Evolutionary conservation across 352 stramenopile genomes (phyloP), one percentile per base, ranked within the genome.

Genomic region (Phytophthora megakarya): DNA sequence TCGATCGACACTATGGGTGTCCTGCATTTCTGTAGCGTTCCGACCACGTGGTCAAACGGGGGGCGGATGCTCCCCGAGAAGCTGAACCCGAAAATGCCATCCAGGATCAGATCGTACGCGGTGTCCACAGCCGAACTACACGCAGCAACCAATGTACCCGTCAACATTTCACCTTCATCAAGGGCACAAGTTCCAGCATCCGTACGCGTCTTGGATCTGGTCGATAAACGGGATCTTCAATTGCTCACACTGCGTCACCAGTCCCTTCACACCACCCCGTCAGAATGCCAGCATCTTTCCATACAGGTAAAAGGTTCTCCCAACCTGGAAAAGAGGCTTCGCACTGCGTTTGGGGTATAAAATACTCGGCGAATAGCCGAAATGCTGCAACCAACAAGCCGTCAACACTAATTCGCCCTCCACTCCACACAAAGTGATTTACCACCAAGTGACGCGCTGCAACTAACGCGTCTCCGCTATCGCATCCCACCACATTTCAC

Each of bases 41-140:
- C 30, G 32, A 99, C 84, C 32, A 99, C 85, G 0, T 65, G 67
- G 49, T 97, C 88, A 69, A 98, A 99, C 8, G 96, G 96, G 19
- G 90, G 64, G 45, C 96, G 88, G 53, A 96, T 82, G 9, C 65
- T 78, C 3, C 97, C 97, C 37, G 80, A 74, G 61, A 95, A 99
- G 47, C 93, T 98, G 79, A 99, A 99, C 5, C 98, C 98, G 81
- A 99, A 99, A 42, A 99, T 97, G 7, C 92, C 93, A 71, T 99
- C 98, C 8, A 99, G 70, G 32, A 99, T 92, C n/a, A 98, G 47
- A 59, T 97, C 86, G 62, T 89, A 98, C 13, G 75, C 19, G 1
- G 55, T 38, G 38, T 92, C 78, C n/a, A 95, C 30, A 25, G 70
- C 51, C 16, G 69, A 44, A 0, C 84, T 92, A 52, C 19, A 48